phyloP scores from a whole-genome alignment of 1,139 yeast genomes.

The Candida frijolesensis region DNA sequence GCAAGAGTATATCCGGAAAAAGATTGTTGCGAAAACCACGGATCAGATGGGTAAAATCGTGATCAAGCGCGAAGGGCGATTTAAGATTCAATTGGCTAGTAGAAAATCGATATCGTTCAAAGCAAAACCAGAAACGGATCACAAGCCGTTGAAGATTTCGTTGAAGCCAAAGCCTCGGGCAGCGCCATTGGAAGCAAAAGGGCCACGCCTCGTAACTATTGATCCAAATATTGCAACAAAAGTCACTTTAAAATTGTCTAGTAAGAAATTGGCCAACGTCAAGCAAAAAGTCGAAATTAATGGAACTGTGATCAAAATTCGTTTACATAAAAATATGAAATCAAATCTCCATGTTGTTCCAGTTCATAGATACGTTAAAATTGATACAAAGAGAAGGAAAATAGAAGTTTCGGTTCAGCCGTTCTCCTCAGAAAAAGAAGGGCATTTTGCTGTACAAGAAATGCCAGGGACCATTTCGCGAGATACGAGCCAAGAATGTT shows the following conservation, averaged over 20 bases:
- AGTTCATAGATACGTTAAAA: constrained; percentile 30
- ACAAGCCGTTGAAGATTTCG: constrained; percentile 19
- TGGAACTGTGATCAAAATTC: constrained; percentile 14
- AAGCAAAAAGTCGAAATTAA: constrained; percentile 15
- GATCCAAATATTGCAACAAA: neutral
- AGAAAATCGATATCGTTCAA: constrained; percentile 18
- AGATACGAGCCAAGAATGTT: neutral
- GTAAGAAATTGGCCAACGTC: constrained; percentile 3
- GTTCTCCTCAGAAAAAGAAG: constrained; percentile 8
- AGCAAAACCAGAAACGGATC: neutral
- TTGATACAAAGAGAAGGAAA: constrained; percentile 25
- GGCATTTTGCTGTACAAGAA: neutral
- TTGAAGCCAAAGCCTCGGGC: constrained; percentile 7
- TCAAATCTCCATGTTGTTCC: neutral
- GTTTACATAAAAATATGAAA: neutral
- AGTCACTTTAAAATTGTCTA: constrained; percentile 11
- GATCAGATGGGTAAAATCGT: constrained; percentile 48
- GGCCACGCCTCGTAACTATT: neutral
- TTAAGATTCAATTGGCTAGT: constrained; percentile 42
- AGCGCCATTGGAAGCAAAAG: neutral
- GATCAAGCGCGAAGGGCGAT: constrained; percentile 46
- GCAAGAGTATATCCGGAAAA: constrained; percentile 52
- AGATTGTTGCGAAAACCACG: constrained; percentile 57
- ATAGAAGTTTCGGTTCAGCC: constrained; percentile 16
- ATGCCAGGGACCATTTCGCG: neutral